phyloP scores from a whole-genome alignment of 1,139 yeast species.

The Zygotorulaspora mrakii region DNA sequence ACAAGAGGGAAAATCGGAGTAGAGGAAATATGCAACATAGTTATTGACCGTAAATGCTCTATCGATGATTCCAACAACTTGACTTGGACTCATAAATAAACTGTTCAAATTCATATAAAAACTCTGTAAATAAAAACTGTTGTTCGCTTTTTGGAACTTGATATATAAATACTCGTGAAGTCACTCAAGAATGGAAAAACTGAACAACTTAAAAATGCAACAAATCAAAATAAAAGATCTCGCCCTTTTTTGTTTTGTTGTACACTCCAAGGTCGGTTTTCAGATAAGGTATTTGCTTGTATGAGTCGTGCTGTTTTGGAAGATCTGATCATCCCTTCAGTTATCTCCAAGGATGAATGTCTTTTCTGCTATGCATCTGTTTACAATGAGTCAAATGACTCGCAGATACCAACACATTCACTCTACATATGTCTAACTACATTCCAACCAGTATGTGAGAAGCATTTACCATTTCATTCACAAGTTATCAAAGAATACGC shows the following conservation, averaged over 20 bases:
- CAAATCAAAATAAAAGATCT: no score
- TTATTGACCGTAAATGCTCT: conserved; percentile 30
- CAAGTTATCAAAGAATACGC: conserved; percentile 21
- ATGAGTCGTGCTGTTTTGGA: conserved; percentile 6
- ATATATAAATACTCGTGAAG: not conserved
- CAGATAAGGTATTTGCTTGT: not conserved
- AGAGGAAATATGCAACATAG: conserved; percentile 34
- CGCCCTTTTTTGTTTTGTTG: no score
- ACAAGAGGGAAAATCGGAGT: conserved; percentile 62
- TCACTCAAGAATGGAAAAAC: not conserved
- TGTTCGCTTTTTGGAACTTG: not conserved
- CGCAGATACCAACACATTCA: conserved; percentile 18
- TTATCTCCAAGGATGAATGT: conserved; percentile 36
- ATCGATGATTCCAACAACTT: conserved; percentile 8
- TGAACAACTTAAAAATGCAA: not conserved
- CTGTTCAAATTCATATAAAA: not conserved
- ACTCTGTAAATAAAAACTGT: conserved; percentile 1
- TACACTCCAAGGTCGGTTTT: not conserved
- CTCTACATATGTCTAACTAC: conserved; percentile 32
- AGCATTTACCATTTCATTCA: conserved; percentile 28
- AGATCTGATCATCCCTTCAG: conserved; percentile 26
- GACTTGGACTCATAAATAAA: conserved; percentile 6
- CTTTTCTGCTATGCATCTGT: conserved; percentile 35
- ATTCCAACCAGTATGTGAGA: conserved; percentile 34
- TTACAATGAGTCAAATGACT: conserved; percentile 21